Evolutionary conservation across 139 green algal species (phyloP), one percentile per base, ranked within the genome.

Genomic region (Chlorella sp.): DNA sequence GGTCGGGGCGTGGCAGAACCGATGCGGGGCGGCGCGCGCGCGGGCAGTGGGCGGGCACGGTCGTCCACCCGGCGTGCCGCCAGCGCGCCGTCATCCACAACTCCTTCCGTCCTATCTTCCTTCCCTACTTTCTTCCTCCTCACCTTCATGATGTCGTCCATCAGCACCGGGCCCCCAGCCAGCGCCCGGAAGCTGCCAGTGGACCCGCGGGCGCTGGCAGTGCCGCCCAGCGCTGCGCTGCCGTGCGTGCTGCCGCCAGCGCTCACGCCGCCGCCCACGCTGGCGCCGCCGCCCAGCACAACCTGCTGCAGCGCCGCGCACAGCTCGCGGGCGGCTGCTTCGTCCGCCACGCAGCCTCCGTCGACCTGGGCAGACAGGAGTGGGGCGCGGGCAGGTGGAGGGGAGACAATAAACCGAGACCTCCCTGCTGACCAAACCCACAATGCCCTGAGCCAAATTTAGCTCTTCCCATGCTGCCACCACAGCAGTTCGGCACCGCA

Each of bases 151-250:
- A 88, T 71, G 8, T 67, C 51, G 29, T 77, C 76, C 72, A 90
- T 73, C 19, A 82, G 53, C n/a, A 89, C 66, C 1, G 85, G 84
- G 11, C 84, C 85, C n/a, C 79, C 69, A 35, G 51, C 74, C 50
- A 85, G 67, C 6, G 68, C 67, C 9, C 74, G 48, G 63, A 77
- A 64, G 42, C 55, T 60, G 29, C 12, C n/a, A n/a, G n/a, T n/a
- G n/a, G n/a, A n/a, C n/a, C n/a, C 7, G 35, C 23, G 29, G 5
- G 5, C 27, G 15, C 48, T 69, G 2, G 42, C 27, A 0, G 27
- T 48, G 50, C 41, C 9, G 69, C 53, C 35, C 42, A 42, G 33
- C 0, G 53, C 36, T 19, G 64, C 41, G 38, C 40, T 36, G 21
- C 9, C 33, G 31, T 27, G 33, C 9, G 29, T 59, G 19, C 36